Evolutionary conservation across 106 monocot genomes (phyloP), one percentile per base, ranked within the genome.

Genomic region (Posidonia australis): DNA sequence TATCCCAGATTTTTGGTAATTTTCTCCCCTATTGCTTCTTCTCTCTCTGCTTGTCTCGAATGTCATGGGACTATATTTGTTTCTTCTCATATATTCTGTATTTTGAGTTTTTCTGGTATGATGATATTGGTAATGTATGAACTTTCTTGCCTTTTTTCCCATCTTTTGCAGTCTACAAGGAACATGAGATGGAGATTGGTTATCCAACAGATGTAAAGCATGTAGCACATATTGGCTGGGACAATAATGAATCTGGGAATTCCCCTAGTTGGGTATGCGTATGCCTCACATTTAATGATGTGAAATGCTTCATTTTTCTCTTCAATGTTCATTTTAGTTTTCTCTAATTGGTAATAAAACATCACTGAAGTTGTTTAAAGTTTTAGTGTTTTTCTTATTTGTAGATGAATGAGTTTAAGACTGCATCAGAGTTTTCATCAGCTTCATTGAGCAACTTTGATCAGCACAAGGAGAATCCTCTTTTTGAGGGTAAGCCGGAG

Each of bases 111-210:
- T 30, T 29, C 24, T 22, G 6, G 26, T 45, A 5, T 58, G 2
- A 48, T 21, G 44, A 30, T 13, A 18, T 51, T 41, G 11, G 11
- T 59, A 7, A 45, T 56, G 1, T 49, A 12, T 49, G 13, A 4
- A 10, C 14, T 3, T 19, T 17, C n/a, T 49, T 17, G n/a, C 49
- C n/a, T 49, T 12, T 49, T 49, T 14, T 49, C 4, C n/a, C 13
- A 19, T 16, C 16, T 49, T 41, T 61, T 51, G 52, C 76, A 93
- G 85, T 77, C 42, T 60, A 72, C 46, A 93, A 86, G 70, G 85
- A 93, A 42, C 92, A 80, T 65, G 88, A 93, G 70, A 81, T 93
- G 82, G 88, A 85, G 60, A 93, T 93, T 70, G 92, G 92, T 5
- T 85, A 72, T 58, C 92, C 92, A 47, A 93, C 92, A 64, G 88